Conservation (phyloP, 1,139 yeast species). For the Geotrichum bryndzae region DNA sequence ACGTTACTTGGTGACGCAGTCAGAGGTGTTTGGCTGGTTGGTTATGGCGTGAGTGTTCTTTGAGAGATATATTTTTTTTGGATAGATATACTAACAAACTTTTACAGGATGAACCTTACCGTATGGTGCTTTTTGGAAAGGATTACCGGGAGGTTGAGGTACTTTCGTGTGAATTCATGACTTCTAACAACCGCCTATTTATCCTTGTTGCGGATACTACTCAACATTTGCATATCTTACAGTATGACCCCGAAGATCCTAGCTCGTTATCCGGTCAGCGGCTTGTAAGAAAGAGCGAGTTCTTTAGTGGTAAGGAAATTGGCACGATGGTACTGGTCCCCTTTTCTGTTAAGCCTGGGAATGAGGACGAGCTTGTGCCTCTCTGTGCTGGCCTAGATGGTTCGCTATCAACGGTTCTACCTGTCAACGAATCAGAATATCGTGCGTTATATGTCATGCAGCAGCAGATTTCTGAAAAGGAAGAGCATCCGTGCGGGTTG, state of each 20-base stretch:
- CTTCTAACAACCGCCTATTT: slow-evolving; percentile 61
- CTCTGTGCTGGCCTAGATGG: slow-evolving; percentile 79
- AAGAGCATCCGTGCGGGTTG: slow-evolving; percentile 66
- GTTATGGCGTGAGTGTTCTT: slow-evolving; percentile 52
- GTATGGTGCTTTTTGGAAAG: slow-evolving; percentile 74
- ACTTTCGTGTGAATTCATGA: slow-evolving; percentile 59
- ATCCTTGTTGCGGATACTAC: slow-evolving; percentile 67
- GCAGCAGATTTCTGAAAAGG: slow-evolving; percentile 78
- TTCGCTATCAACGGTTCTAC: slow-evolving; percentile 65
- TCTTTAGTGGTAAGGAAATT: slow-evolving; percentile 59
- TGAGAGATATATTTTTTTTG: slow-evolving; percentile 28
- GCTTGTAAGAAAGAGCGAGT: slow-evolving; percentile 62
- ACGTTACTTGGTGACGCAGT: slow-evolving; percentile 72
- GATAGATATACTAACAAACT: background rate
- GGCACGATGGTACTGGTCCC: slow-evolving; percentile 57
- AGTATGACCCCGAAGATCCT: slow-evolving; percentile 91
- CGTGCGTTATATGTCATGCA: slow-evolving; percentile 80
- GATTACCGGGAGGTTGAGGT: slow-evolving; percentile 63
- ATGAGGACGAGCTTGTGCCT: slow-evolving; percentile 27
- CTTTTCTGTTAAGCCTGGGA: slow-evolving; percentile 20
- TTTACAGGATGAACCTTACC: slow-evolving; percentile 65
- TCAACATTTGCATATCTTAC: slow-evolving; percentile 64
- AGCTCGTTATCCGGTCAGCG: slow-evolving; percentile 74
- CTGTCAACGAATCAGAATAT: slow-evolving; percentile 67
- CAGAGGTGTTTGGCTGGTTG: slow-evolving; percentile 76